Evolutionary conservation across 176 grass and related monocot genomes (phyloP).

Genomic region (Oryza brachyantha): DNA sequence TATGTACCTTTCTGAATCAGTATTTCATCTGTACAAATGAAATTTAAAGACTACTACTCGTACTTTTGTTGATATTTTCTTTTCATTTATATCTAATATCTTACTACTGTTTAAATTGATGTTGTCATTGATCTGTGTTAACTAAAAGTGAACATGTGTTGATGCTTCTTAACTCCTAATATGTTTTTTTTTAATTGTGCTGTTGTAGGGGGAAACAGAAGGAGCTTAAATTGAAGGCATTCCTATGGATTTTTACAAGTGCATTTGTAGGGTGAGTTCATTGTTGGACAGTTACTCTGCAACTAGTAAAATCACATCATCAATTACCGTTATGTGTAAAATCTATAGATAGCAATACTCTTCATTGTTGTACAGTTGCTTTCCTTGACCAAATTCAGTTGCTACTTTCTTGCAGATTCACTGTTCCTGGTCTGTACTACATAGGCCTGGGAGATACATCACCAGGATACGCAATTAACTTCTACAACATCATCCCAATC

Average conservation of each 20-base stretch:
- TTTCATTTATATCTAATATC: not conserved
- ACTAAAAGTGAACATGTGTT: not conserved
- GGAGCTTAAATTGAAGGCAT: constrained; percentile 38
- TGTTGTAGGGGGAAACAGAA: constrained; percentile 29
- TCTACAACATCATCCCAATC: constrained; percentile 42
- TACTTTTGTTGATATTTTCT: not conserved
- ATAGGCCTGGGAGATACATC: constrained; percentile 43
- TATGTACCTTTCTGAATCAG: too few species aligned
- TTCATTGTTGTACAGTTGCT: not conserved
- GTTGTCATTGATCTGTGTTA: not conserved
- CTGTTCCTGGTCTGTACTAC: constrained; percentile 44
- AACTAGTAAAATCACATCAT: not conserved
- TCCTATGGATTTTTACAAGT: constrained; percentile 52
- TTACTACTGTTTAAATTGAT: not conserved
- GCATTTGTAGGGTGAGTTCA: constrained; percentile 38
- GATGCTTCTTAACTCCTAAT: not conserved
- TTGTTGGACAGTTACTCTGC: not conserved
- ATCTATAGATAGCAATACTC: not conserved
- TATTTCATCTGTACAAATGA: too few species aligned
- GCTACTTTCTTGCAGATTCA: constrained; percentile 20
- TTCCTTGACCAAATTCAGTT: not conserved
- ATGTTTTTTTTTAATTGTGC: not conserved
- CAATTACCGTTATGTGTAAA: not conserved
- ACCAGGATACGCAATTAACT: constrained; percentile 45
- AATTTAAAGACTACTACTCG: not conserved